Conservation (phyloP, 306 rosid species). For the Ceratonia siliqua region DNA sequence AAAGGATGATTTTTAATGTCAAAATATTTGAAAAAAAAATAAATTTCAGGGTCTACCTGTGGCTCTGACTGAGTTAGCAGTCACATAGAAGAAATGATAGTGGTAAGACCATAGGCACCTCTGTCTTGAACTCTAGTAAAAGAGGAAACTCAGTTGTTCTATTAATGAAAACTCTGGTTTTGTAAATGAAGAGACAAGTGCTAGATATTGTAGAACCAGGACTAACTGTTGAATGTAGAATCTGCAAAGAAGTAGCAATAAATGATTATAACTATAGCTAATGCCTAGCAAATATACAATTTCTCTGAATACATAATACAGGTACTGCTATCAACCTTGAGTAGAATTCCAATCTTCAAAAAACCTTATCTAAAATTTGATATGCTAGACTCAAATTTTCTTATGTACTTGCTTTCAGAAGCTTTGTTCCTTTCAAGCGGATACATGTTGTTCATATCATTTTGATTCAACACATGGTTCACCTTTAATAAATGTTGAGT, state of each 20-base stretch:
- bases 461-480: slow-evolving; percentile 29
- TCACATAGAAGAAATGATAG: no score
- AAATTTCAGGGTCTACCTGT: no score
- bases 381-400: slow-evolving; percentile 13
- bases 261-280: neutral
- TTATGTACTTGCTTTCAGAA: neutral
- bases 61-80: no score
- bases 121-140: no score
- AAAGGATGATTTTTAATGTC: no score
- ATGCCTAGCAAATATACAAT: neutral
- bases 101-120: no score
- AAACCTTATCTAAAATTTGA: neutral
- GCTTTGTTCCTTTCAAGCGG: neutral
- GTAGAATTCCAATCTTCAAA: neutral
- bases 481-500: neutral
- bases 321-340: slow-evolving; percentile 7
- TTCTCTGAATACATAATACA: neutral
- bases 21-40: no score
- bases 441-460: neutral
- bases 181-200: no score
- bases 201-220: no score
- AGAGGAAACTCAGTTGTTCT: no score
- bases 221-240: no score
- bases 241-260: neutral
- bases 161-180: no score